phyloP scores from a whole-genome alignment of 306 rosid genomes.

The Fragaria ananassa region DNA sequence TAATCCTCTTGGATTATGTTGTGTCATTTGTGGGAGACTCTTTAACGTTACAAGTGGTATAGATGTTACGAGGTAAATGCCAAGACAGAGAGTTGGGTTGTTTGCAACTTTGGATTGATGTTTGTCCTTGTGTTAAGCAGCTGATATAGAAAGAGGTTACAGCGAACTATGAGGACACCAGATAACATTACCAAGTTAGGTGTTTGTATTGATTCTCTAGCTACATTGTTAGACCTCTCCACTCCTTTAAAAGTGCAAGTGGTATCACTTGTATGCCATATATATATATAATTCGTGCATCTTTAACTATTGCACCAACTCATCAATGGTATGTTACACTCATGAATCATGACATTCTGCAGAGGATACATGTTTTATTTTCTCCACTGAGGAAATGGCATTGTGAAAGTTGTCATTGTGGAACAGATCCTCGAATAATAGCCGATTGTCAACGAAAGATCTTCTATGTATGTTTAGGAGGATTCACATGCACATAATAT shows the following conservation, averaged over 20 bases:
- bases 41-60: neutral
- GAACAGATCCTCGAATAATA: neutral
- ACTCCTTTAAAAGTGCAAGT: neutral
- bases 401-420: neutral
- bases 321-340: neutral
- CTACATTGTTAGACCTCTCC: neutral
- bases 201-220: neutral
- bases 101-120: neutral
- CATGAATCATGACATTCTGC: neutral
- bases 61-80: neutral
- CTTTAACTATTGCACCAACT: neutral
- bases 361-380: neutral
- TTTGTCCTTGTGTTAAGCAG: conserved; percentile 13
- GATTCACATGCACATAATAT: neutral
- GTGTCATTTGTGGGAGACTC: conserved; percentile 11
- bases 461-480: neutral
- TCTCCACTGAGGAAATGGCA: neutral
- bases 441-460: neutral
- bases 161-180: neutral
- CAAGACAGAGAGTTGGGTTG: conserved; percentile 2
- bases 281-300: neutral
- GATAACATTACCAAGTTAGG: neutral
- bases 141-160: neutral
- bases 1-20: conserved; percentile 4
- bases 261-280: neutral